Conservation (phyloP, 2,329 filamentous ascomycete species). For the Trichophyton verrucosum region DNA sequence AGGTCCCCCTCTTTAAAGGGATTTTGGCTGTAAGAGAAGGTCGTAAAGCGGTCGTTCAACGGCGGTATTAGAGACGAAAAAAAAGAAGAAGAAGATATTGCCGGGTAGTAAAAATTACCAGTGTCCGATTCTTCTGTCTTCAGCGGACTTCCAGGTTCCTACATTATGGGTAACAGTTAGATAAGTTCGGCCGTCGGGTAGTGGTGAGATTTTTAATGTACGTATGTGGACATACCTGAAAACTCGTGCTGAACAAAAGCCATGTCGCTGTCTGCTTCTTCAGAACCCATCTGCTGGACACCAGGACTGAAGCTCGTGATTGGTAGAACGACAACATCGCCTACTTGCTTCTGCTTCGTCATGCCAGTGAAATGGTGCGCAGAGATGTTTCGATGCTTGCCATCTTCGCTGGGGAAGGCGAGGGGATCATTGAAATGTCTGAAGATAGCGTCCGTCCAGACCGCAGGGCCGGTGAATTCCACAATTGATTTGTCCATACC, state of each 20-base stretch:
- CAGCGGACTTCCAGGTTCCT: slow-evolving; percentile 69
- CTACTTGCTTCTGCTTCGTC: slow-evolving; percentile 68
- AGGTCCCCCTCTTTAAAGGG: not conserved
- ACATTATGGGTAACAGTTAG: slow-evolving; percentile 3
- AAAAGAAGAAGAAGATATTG: not conserved
- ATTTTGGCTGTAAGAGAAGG: not conserved
- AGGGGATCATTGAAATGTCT: slow-evolving; percentile 83
- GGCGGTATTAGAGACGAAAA: not conserved
- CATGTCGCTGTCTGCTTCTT: slow-evolving; percentile 81
- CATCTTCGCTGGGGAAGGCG: slow-evolving; percentile 63
- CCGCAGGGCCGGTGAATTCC: slow-evolving; percentile 83
- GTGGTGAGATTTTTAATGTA: not conserved
- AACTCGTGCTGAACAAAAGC: slow-evolving; percentile 97
- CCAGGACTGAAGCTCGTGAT: slow-evolving; percentile 97
- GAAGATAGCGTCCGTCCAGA: slow-evolving; percentile 91
- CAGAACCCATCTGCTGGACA: slow-evolving; percentile 82
- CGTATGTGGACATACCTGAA: slow-evolving; percentile 53
- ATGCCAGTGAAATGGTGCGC: slow-evolving; percentile 87
- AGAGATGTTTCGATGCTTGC: slow-evolving; percentile 60
- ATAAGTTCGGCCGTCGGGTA: not conserved
- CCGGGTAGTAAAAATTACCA: not conserved
- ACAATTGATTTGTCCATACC: slow-evolving; percentile 63
- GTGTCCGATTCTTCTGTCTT: slow-evolving; percentile 53
- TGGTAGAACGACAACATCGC: slow-evolving; percentile 83
- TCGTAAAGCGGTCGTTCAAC: not conserved